These are phyloP conservation scores for Funneliformis mosseae DNA, from an alignment of 192 early-diverging fungal species.

Conservation along the genomic window DNA sequence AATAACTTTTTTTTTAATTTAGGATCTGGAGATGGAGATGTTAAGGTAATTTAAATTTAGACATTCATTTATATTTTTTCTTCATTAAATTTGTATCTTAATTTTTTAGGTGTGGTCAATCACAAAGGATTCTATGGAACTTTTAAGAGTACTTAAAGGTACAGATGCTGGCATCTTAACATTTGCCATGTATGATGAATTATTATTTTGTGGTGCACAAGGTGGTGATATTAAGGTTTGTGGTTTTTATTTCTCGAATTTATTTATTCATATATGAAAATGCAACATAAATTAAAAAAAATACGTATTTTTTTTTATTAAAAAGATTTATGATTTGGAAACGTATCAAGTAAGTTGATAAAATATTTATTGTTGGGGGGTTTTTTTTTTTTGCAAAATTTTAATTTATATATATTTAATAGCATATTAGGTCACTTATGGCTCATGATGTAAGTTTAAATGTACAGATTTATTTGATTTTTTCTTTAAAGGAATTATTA, in stretches of 20 bases:
- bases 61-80: neutral
- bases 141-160: constrained; percentile 40
- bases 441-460: constrained; percentile 50
- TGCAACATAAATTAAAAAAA: neutral
- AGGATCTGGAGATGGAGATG: constrained; percentile 71
- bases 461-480: neutral
- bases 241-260: neutral
- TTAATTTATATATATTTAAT: constrained; percentile 31
- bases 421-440: constrained; percentile 56
- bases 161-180: constrained; percentile 60
- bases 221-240: constrained; percentile 64
- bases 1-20: neutral
- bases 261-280: neutral
- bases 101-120: constrained; percentile 11
- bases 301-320: neutral
- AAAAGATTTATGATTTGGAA: constrained; percentile 73
- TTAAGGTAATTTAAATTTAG: constrained; percentile 48
- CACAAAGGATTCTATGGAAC: constrained; percentile 41
- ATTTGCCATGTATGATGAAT: constrained; percentile 67
- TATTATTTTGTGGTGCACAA: constrained; percentile 75
- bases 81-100: neutral
- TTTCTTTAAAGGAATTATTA: neutral
- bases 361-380: neutral
- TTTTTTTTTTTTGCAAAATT: neutral
- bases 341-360: constrained; percentile 52